Percentiles rank a stretch among this genome's conserved stretches.
Evolutionary conservation across 768 basidiomycete species (phyloP).

Genomic region (Pleurotus giganteus): DNA sequence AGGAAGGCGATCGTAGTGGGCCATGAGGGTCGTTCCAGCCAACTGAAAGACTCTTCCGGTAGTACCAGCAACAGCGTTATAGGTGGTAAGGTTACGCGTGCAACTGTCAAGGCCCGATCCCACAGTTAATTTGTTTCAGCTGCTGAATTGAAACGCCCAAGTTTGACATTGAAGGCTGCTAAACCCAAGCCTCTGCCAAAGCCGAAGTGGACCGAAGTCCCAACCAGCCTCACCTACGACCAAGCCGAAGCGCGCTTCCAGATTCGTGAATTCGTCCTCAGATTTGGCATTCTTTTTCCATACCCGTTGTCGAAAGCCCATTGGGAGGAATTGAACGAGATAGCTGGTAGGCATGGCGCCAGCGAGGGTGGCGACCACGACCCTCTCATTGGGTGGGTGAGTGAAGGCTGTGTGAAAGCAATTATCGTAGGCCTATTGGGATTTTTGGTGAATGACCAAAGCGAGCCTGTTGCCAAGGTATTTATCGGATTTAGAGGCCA

Average conservation of each 20-base stretch:
- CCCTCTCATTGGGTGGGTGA: conserved; percentile 52
- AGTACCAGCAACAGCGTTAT: too few relatives aligned
- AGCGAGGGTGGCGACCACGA: conserved; percentile 34
- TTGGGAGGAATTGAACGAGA: conserved; percentile 63
- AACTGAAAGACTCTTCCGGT: too few relatives aligned
- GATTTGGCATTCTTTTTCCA: conserved; percentile 56
- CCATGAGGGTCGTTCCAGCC: conserved; percentile 1
- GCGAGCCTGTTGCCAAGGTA: conserved; percentile 36
- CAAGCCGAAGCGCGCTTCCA: conserved; percentile 62
- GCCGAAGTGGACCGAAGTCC: conserved; percentile 54
- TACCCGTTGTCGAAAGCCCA: conserved; percentile 36
- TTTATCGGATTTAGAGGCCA: background rate
- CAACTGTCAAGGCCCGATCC: too few relatives aligned
- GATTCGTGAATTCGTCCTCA: conserved; percentile 72
- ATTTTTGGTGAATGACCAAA: conserved; percentile 45
- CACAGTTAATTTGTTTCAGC: too few relatives aligned
- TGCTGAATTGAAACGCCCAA: too few relatives aligned
- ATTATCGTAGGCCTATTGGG: conserved; percentile 62
- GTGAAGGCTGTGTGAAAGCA: conserved; percentile 61
- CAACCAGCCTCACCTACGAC: conserved; percentile 36
- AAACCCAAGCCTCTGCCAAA: conserved; percentile 39
- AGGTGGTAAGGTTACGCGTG: too few relatives aligned
- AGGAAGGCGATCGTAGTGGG: background rate
- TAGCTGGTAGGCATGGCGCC: conserved; percentile 31
- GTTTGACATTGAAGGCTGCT: too few relatives aligned